phyloP scores from a whole-genome alignment of 805 yeast genomes.

The Debaryomyces castellii region DNA sequence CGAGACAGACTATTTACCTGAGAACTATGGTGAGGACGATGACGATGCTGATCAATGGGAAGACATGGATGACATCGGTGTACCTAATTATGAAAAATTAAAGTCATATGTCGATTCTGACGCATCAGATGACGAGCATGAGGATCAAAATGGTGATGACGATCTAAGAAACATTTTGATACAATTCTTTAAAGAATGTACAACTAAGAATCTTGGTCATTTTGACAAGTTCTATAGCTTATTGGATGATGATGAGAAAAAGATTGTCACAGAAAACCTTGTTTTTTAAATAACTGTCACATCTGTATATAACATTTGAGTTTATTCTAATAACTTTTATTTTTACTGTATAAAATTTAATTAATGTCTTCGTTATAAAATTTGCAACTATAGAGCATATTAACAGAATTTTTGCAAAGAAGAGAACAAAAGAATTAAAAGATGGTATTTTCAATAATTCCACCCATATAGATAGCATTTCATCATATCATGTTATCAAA shows the following conservation, averaged over 20 bases:
- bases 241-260: conserved; percentile 54
- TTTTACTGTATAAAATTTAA: no score
- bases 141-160: conserved; percentile 28
- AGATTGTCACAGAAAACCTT: conserved; percentile 48
- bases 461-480: no score
- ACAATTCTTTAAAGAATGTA: conserved; percentile 57
- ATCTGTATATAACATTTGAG: no score
- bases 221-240: conserved; percentile 52
- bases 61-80: conserved; percentile 67
- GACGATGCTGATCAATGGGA: conserved; percentile 69
- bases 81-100: conserved; percentile 61
- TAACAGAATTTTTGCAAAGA: no score
- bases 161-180: conserved; percentile 41
- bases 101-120: conserved; percentile 54
- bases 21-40: conserved; percentile 37
- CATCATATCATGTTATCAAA: no score
- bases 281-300: conserved; percentile 33
- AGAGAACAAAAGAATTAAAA: no score
- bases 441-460: no score
- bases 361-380: no score
- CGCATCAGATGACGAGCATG: conserved; percentile 37
- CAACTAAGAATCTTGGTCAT: conserved; percentile 46
- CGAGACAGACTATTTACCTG: conserved; percentile 34
- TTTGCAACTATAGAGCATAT: no score
- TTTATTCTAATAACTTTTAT: no score